These are phyloP conservation scores for Mycena amicta DNA, from an alignment of 768 basidiomycete species.

Conservation along the genomic window DNA sequence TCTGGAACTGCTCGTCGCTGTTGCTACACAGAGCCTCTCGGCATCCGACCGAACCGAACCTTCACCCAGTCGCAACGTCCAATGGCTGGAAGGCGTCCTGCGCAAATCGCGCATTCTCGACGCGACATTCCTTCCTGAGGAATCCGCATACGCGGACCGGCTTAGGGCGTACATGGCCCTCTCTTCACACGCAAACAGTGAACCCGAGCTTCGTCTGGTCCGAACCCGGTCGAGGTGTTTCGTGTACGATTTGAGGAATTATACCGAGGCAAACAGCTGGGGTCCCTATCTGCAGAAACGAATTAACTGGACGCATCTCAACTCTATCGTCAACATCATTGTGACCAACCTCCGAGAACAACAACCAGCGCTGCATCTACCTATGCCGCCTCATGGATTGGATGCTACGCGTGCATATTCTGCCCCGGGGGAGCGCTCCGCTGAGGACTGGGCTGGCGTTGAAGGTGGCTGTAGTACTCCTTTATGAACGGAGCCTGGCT, in stretches of 20 bases:
- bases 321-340: constrained; percentile 59
- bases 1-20: constrained; percentile 43
- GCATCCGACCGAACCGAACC: constrained; percentile 22
- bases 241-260: constrained; percentile 69
- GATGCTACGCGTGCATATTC: constrained; percentile 57
- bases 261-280: constrained; percentile 51
- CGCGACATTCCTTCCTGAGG: constrained; percentile 18
- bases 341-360: constrained; percentile 54
- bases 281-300: constrained; percentile 56
- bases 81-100: constrained; percentile 50
- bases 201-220: constrained; percentile 40
- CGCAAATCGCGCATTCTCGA: constrained; percentile 40
- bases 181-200: constrained; percentile 38
- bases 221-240: constrained; percentile 47
- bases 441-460: constrained; percentile 72
- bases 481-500: no score
- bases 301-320: constrained; percentile 67
- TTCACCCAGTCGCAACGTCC: constrained; percentile 41
- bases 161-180: constrained; percentile 54
- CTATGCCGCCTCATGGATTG: constrained; percentile 52
- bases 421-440: constrained; percentile 43
- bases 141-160: constrained; percentile 40
- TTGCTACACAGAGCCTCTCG: constrained; percentile 40
- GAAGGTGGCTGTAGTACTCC: constrained; percentile 52
- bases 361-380: constrained; percentile 37